Percentiles rank a stretch among this genome's conserved stretches.
phyloP scores from a whole-genome alignment of 169 alveolate species.

The Miamiensis avidus region DNA sequence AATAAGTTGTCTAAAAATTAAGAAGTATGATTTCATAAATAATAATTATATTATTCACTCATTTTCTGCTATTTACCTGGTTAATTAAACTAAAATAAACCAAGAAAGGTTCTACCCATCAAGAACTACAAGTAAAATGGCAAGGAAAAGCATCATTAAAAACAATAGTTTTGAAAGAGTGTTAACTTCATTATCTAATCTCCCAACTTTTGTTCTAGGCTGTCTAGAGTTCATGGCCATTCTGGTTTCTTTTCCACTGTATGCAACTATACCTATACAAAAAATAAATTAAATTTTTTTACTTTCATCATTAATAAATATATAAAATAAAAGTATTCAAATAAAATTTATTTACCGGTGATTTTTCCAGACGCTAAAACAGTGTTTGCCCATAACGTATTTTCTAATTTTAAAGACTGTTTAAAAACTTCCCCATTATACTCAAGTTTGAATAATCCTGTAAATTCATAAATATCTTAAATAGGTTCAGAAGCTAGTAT shows the following conservation, averaged over 20 bases:
- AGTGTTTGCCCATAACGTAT: constrained; percentile 96
- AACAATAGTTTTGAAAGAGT: constrained; percentile 63
- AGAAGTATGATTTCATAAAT: neutral
- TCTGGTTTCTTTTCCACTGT: constrained; percentile 94
- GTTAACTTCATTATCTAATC: constrained; percentile 76
- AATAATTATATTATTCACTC: neutral
- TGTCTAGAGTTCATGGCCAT: constrained; percentile 81
- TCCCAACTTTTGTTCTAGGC: constrained; percentile 81
- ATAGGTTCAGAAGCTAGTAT: constrained; percentile 32
- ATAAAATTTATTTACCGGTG: constrained; percentile 49
- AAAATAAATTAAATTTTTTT: constrained; percentile 11
- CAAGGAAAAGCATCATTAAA: constrained; percentile 58
- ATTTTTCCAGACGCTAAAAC: constrained; percentile 94
- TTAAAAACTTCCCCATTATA: constrained; percentile 21
- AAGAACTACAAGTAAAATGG: constrained; percentile 79
- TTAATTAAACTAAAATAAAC: constrained; percentile 27
- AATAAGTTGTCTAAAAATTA: constrained; percentile 85
- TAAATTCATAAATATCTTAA: constrained; percentile 41
- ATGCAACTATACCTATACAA: constrained; percentile 84
- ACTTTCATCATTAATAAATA: too few species aligned
- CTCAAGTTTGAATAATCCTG: constrained; percentile 40
- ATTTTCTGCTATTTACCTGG: constrained; percentile 46
- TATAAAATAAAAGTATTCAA: too few species aligned
- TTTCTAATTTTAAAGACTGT: constrained; percentile 83
- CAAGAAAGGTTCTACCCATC: constrained; percentile 58